Evolutionary conservation across 768 basidiomycete genomes (phyloP).

Genomic region (Hortiboletus flavorubellus): DNA sequence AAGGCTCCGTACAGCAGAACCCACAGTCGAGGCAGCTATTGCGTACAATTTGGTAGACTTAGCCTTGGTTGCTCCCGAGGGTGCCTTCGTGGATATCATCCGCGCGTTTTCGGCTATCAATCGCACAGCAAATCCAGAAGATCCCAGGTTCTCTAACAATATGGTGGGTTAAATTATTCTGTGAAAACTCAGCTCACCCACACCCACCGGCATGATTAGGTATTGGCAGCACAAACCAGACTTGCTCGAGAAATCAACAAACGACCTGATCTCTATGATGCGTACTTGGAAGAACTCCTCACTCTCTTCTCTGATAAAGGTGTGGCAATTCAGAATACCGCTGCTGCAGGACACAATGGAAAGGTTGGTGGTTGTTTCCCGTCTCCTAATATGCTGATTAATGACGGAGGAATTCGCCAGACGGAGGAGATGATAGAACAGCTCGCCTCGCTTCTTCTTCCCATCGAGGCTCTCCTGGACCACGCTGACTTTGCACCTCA

Average conservation of each 20-base stretch:
- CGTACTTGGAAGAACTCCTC: conserved; percentile 81
- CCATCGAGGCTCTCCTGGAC: conserved; percentile 82
- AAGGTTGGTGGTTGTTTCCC: conserved; percentile 46
- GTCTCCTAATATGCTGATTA: conserved; percentile 2
- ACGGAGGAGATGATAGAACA: conserved; percentile 84
- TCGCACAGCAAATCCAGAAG: conserved; percentile 82
- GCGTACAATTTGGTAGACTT: conserved; percentile 90
- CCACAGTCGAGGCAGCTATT: conserved; percentile 86
- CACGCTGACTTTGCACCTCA: conserved; percentile 68
- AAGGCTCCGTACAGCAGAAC: conserved; percentile 78
- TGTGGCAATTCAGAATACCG: conserved; percentile 81
- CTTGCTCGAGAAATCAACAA: conserved; percentile 75
- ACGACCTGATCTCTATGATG: conserved; percentile 73
- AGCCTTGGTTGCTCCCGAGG: conserved; percentile 72
- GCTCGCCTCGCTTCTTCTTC: conserved; percentile 82
- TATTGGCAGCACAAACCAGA: conserved; percentile 87
- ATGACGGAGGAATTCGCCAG: conserved; percentile 32
- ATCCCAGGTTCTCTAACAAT: conserved; percentile 85
- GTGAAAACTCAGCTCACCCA: not conserved
- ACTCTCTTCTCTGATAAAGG: conserved; percentile 89
- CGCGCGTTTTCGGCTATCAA: conserved; percentile 82
- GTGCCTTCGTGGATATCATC: conserved; percentile 80
- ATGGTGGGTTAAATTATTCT: conserved; percentile 50
- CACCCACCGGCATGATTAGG: conserved; percentile 37
- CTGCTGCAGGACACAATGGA: conserved; percentile 58